phyloP scores from a whole-genome alignment of 1,284 basidiomycete species.

The Cutaneotrichosporon cutaneum region DNA sequence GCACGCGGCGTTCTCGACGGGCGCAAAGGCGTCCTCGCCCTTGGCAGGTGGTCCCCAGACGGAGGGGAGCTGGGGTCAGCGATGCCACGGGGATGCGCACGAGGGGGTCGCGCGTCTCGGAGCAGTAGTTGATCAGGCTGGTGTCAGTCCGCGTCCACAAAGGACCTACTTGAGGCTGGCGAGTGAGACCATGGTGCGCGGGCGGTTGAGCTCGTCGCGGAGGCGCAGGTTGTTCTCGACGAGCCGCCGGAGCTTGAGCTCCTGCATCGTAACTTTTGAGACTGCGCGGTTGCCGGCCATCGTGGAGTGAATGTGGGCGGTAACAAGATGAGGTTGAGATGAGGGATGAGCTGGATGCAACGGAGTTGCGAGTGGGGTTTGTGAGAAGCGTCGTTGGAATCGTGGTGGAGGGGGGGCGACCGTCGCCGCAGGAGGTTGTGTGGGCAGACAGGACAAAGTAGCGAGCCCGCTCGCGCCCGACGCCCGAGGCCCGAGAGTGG shows the following conservation, averaged over 20 bases:
- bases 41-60: conserved; percentile 90
- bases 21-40: conserved; percentile 59
- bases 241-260: conserved; percentile 90
- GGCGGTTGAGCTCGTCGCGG: conserved; percentile 84
- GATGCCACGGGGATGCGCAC: conserved; percentile 54
- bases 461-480: background rate
- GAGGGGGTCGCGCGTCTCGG: conserved; percentile 83
- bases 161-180: conserved; percentile 61
- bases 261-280: conserved; percentile 68
- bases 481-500: background rate
- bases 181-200: conserved; percentile 85
- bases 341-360: background rate
- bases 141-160: background rate
- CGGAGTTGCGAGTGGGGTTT: background rate
- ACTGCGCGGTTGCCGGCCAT: conserved; percentile 17
- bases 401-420: background rate
- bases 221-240: conserved; percentile 92
- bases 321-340: background rate
- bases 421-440: background rate
- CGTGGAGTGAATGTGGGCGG: background rate
- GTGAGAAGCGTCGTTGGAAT: background rate
- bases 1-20: conserved; percentile 37
- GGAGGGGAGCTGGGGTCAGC: conserved; percentile 67
- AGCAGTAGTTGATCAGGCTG: conserved; percentile 89
- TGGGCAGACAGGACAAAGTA: background rate